Conservation (phyloP, 2,329 filamentous ascomycete genomes). For the Leptographium lundbergii region DNA sequence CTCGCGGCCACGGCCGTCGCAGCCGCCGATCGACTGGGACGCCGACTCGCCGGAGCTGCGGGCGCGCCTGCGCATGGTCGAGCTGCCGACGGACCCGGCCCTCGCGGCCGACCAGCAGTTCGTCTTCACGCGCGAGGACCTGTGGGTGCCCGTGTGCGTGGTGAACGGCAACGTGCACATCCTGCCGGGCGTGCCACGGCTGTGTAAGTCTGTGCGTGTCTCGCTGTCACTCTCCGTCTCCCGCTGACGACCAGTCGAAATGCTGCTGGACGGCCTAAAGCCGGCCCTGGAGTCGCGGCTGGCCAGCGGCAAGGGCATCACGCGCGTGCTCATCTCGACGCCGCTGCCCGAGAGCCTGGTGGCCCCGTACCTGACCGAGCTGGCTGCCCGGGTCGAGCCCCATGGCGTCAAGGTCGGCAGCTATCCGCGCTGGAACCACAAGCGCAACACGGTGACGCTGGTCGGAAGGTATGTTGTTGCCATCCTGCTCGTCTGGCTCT, state of each 20-base stretch:
- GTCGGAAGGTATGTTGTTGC: constrained; percentile 41
- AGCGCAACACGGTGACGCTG: constrained; percentile 78
- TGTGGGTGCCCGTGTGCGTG: constrained; percentile 84
- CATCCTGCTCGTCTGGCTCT: background rate
- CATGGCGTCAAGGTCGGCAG: constrained; percentile 86
- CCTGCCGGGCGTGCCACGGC: constrained; percentile 72
- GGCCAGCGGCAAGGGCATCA: constrained; percentile 65
- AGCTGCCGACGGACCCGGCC: constrained; percentile 63
- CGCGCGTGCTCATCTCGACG: constrained; percentile 72
- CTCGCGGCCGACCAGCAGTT: constrained; percentile 57
- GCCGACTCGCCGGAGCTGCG: constrained; percentile 62
- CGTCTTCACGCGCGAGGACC: constrained; percentile 63
- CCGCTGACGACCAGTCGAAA: constrained; percentile 40
- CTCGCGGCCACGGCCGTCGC: constrained; percentile 58
- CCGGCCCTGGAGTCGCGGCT: constrained; percentile 58
- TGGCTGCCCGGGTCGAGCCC: constrained; percentile 60
- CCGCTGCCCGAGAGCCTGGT: constrained; percentile 77
- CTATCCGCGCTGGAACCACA: constrained; percentile 86
- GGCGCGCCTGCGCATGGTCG: constrained; percentile 83
- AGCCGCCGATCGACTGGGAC: constrained; percentile 75
- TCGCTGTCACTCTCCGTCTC: background rate
- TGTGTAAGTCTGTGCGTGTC: constrained; percentile 41
- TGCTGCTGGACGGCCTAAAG: constrained; percentile 64
- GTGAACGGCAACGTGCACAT: constrained; percentile 93
- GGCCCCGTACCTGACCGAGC: constrained; percentile 67